Percentiles rank a stretch among this genome's conserved stretches.
phyloP scores from a whole-genome alignment of 1,284 basidiomycete genomes.

The Wolfiporia cocos region DNA sequence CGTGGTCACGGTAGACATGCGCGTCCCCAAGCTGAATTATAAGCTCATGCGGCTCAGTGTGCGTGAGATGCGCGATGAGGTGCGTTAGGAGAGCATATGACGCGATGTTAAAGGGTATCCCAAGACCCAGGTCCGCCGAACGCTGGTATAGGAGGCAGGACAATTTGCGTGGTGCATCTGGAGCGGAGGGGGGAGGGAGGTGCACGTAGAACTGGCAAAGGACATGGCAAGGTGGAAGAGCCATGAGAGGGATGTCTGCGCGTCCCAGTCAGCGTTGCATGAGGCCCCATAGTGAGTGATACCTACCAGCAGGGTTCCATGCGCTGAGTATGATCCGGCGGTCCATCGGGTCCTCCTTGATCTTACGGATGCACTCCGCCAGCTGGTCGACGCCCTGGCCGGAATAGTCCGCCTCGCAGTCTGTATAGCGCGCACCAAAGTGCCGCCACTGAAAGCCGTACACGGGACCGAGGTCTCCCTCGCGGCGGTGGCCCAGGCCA shows the following conservation, averaged over 20 bases:
- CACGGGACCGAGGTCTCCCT: constrained; percentile 94
- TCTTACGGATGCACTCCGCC: constrained; percentile 83
- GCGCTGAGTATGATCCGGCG: constrained; percentile 93
- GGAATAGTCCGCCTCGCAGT: constrained; percentile 78
- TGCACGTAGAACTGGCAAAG: constrained; percentile 99
- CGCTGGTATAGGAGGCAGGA: constrained; percentile 98
- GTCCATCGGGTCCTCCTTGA: constrained; percentile 92
- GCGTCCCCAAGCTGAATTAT: constrained; percentile 95
- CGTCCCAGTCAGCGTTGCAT: neutral
- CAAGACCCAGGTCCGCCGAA: constrained; percentile 94
- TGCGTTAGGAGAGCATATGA: constrained; percentile 95
- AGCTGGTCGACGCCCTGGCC: constrained; percentile 95
- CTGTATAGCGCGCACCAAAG: constrained; percentile 87
- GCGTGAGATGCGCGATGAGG: constrained; percentile 92
- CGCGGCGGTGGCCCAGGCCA: constrained; percentile 78
- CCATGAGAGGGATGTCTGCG: constrained; percentile 88
- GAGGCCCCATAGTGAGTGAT: neutral
- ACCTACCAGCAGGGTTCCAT: constrained; percentile 95
- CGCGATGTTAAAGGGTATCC: constrained; percentile 98
- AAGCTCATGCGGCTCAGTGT: constrained; percentile 83
- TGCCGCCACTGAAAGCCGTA: constrained; percentile 99
- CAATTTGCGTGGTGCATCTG: constrained; percentile 64
- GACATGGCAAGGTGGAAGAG: constrained; percentile 97
- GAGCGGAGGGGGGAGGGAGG: constrained; percentile 49
- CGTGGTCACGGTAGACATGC: constrained; percentile 93